Evolutionary conservation across 2,329 filamentous ascomycete species (phyloP), one percentile per base, ranked within the genome.

Genomic region (Lachnum nothofagi): DNA sequence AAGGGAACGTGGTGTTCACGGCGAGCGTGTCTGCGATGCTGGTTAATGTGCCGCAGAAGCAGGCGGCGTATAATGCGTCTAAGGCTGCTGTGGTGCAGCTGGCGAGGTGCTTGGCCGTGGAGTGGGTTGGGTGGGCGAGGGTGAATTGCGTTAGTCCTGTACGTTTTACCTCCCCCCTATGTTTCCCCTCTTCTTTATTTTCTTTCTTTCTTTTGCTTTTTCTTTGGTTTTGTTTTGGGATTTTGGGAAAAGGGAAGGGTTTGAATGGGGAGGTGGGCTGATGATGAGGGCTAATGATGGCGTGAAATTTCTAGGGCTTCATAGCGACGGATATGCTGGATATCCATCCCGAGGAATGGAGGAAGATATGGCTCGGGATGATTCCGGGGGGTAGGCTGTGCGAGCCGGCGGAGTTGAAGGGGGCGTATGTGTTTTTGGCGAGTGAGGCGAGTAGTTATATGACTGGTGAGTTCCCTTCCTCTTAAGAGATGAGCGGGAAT

Each of bases 401-500:
- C 20, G 44, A 54, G n/a, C 46, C 52, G 2, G 46, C 61, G 5
- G 70, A 71, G 46, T 54, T 71, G 10, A 71, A 70, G 51, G 66
- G 63, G 2, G 64, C 67, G 0, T 65, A 67, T 24, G 67, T 71
- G 14, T 83, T 83, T 59, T 65, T 83, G 53, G 78, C 79, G 2
- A 78, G 73, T 60, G 77, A 78, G 1, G 82, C 83, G 62, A 78
- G 74, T 49, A 77, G 73, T 48, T 82, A 82, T 63, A 71, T 83
- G 42, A 82, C 77, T 16, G 51, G 51, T 51, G 31, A 43, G 43
- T 40, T 29, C n/a, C 17, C 25, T 27, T 29, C 8, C 3, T 5
- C 20, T 14, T 3, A 3, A 37, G 12, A 16, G 3, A 14, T 9
- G 14, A 12, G 4, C 8, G 22, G 12, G 16, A 20, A 17, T 27